Percentiles rank a stretch among this genome's conserved stretches.
Conservation (phyloP, 768 basidiomycete genomes). For the Phanerodontia chrysosporium region DNA sequence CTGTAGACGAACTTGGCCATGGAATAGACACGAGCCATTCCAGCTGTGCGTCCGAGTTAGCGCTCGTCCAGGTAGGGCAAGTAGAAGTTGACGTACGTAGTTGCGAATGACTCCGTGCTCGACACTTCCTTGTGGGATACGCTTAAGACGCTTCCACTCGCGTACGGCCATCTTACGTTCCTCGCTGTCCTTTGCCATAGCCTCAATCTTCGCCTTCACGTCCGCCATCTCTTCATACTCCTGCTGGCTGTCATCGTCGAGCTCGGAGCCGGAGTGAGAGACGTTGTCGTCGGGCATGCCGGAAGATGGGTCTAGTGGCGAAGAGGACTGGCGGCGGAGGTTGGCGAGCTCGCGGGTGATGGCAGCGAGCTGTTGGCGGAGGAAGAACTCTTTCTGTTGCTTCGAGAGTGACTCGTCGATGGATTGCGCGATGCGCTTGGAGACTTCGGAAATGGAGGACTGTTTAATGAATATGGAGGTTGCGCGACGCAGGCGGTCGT, state of each 20-base stretch:
- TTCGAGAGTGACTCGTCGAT: conserved; percentile 84
- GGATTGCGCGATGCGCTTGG: conserved; percentile 73
- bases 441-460: conserved; percentile 74
- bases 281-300: neutral
- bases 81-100: conserved; percentile 49
- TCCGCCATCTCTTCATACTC: conserved; percentile 80
- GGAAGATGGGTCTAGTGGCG: conserved; percentile 7
- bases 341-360: conserved; percentile 72
- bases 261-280: conserved; percentile 37
- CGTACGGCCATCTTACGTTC: conserved; percentile 78
- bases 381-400: conserved; percentile 84
- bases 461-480: conserved; percentile 72
- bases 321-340: conserved; percentile 34
- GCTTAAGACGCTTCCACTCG: conserved; percentile 80
- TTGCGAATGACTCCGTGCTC: conserved; percentile 86
- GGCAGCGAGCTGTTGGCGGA: conserved; percentile 77
- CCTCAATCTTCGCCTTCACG: conserved; percentile 68
- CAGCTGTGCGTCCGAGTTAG: conserved; percentile 42
- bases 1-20: conserved; percentile 55
- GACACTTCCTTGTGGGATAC: conserved; percentile 86
- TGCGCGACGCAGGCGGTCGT: conserved; percentile 61
- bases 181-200: conserved; percentile 67
- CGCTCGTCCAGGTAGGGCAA: neutral
- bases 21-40: conserved; percentile 88
- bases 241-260: conserved; percentile 75